These are phyloP conservation scores for Brachypodium distachyon DNA, from an alignment of 202 grass and related monocot genomes.

Conservation along the genomic window DNA sequence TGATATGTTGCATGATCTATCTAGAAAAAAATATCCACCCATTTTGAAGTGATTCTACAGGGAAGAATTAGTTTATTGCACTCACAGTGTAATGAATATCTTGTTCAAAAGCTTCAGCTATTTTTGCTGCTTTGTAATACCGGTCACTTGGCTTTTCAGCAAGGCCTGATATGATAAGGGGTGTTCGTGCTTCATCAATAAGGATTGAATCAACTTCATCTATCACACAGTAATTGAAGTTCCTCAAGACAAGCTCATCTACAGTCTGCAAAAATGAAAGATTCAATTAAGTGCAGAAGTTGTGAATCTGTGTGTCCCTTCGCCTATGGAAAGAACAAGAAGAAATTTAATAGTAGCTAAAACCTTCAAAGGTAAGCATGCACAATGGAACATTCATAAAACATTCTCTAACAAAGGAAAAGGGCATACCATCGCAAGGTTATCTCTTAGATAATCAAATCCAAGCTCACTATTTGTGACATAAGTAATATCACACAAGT, in stretches of 20 bases:
- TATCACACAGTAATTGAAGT: slow-evolving; percentile 98
- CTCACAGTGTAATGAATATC: slow-evolving; percentile 97
- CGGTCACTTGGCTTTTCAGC: slow-evolving; percentile 91
- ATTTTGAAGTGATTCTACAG: slow-evolving; percentile 9
- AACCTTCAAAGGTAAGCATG: slow-evolving; percentile 1
- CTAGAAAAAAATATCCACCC: slow-evolving; percentile 10
- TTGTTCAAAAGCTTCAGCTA: slow-evolving; percentile 81
- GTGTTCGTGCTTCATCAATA: slow-evolving; percentile 98
- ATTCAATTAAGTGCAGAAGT: slow-evolving; percentile 1
- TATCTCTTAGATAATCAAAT: slow-evolving; percentile 99
- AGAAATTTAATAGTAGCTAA: neutral
- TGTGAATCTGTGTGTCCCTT: neutral
- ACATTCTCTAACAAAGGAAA: neutral
- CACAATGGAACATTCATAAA: slow-evolving; percentile 4
- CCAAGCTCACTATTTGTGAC: slow-evolving; percentile 99
- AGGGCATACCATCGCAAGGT: slow-evolving; percentile 80
- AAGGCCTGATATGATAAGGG: slow-evolving; percentile 92
- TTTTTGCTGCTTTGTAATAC: slow-evolving; percentile 96
- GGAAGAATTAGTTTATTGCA: slow-evolving; percentile 3
- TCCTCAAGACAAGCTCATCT: slow-evolving; percentile 93
- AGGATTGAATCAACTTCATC: slow-evolving; percentile 99
- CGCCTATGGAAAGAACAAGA: neutral
- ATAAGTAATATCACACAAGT: slow-evolving; percentile 91
- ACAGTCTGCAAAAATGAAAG: slow-evolving; percentile 60
- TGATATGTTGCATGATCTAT: neutral